Conservation (phyloP, 1,139 yeast species). For the Wickerhamomyces sp. region DNA sequence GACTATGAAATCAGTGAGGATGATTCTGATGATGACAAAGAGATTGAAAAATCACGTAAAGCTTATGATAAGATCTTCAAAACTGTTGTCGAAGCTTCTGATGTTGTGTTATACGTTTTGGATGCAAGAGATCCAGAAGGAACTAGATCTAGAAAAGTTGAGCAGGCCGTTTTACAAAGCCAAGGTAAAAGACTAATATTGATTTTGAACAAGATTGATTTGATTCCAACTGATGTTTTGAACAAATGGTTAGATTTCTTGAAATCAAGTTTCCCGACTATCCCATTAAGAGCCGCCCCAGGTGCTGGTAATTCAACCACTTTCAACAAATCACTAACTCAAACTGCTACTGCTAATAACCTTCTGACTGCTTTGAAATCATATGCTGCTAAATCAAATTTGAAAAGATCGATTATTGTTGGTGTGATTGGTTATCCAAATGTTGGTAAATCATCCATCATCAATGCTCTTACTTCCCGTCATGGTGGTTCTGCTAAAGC, state of each 20-base stretch:
- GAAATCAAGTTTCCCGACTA: constrained; percentile 82
- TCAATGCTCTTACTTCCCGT: constrained; percentile 82
- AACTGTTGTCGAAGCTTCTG: constrained; percentile 79
- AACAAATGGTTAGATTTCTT: constrained; percentile 81
- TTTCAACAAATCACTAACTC: constrained; percentile 75
- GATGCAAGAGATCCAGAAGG: constrained; percentile 98
- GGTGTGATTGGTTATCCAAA: constrained; percentile 98
- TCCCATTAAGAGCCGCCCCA: constrained; percentile 71
- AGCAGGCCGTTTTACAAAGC: constrained; percentile 78
- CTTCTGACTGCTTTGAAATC: constrained; percentile 79
- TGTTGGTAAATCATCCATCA: constrained; percentile 92
- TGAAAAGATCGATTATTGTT: constrained; percentile 87
- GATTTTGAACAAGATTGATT: constrained; percentile 86
- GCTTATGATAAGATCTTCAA: constrained; percentile 89
- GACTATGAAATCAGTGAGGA: constrained; percentile 45
- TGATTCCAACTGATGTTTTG: constrained; percentile 79
- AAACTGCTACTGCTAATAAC: constrained; percentile 65
- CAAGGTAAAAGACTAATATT: constrained; percentile 82
- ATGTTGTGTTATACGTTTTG: constrained; percentile 83
- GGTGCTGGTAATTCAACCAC: constrained; percentile 62
- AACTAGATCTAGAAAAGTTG: constrained; percentile 88
- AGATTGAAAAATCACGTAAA: constrained; percentile 77
- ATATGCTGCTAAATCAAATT: constrained; percentile 75
- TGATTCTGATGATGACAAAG: constrained; percentile 42
- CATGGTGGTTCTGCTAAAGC: constrained; percentile 69